Evolutionary conservation across 306 rosid genomes (phyloP).

Genomic region (Lathyrus oleraceus): DNA sequence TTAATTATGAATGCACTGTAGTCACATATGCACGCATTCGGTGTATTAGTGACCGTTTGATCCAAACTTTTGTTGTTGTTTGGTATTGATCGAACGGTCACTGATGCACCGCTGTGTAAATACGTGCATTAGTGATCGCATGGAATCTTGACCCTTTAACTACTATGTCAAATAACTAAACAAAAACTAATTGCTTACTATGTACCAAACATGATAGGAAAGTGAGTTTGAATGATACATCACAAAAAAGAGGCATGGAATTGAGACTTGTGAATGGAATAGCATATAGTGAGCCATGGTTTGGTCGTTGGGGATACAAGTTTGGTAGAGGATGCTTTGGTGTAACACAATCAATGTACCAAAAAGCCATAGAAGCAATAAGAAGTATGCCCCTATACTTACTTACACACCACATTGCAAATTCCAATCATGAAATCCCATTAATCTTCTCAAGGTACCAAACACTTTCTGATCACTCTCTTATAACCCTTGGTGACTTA

Average conservation of each 20-base stretch:
- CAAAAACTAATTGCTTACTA: conserved; percentile 1
- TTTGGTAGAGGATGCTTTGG: conserved; percentile 66
- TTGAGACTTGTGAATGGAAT: conserved; percentile 68
- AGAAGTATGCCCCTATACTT: conserved; percentile 64
- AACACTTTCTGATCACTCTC: conserved; percentile 68
- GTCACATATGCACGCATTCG: too few relatives aligned
- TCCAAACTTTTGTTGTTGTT: too few relatives aligned
- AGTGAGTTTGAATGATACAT: conserved; percentile 70
- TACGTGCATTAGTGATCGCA: too few relatives aligned
- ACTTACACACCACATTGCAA: conserved; percentile 47
- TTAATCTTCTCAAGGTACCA: conserved; percentile 68
- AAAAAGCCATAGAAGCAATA: conserved; percentile 68
- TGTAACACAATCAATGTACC: conserved; percentile 66
- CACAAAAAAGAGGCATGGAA: conserved; percentile 79
- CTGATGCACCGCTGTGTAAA: too few relatives aligned
- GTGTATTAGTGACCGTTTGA: too few relatives aligned
- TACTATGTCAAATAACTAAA: not conserved
- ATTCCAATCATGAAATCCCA: conserved; percentile 54
- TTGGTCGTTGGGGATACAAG: conserved; percentile 83
- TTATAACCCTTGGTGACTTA: conserved; percentile 67
- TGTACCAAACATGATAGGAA: conserved; percentile 47
- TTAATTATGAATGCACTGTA: not conserved
- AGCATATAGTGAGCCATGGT: conserved; percentile 73
- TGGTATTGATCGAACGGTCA: too few relatives aligned
- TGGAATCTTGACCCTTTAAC: too few relatives aligned